These are phyloP conservation scores for Avena insularis DNA, from an alignment of 176 grass and related monocot genomes.

Conservation along the genomic window DNA sequence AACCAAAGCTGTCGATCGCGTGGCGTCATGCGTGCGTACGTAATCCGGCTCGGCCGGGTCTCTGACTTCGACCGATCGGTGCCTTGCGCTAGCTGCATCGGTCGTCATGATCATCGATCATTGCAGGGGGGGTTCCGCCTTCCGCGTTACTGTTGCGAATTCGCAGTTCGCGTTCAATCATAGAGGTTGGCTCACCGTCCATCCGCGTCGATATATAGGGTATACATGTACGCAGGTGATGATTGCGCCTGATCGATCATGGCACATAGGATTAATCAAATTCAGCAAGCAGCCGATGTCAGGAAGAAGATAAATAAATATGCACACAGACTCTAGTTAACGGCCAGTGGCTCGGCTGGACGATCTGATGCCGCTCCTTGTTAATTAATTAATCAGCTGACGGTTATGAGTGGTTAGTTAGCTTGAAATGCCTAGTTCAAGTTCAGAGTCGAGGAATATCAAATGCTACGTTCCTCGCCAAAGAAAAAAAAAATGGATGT, in stretches of 20 bases:
- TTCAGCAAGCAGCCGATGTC: neutral
- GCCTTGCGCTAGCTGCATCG: slow-evolving; percentile 1
- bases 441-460: neutral
- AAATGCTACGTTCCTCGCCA: neutral
- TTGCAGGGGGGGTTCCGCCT: neutral
- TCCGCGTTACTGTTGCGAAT: neutral
- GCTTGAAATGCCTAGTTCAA: neutral
- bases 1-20: neutral
- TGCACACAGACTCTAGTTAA: neutral
- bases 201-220: slow-evolving; percentile 32
- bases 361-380: slow-evolving; percentile 1
- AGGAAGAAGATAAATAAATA: neutral
- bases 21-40: neutral
- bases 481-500: neutral
- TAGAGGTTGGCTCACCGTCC: slow-evolving; percentile 54
- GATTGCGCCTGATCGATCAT: slow-evolving; percentile 23
- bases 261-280: slow-evolving; percentile 6
- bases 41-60: neutral
- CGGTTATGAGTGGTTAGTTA: slow-evolving; percentile 24
- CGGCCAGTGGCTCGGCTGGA: neutral
- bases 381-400: neutral
- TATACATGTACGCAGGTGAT: neutral
- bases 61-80: neutral
- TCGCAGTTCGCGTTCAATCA: slow-evolving; percentile 28
- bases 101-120: slow-evolving; percentile 1